Percentiles rank a stretch among this genome's conserved stretches.
phyloP scores from a whole-genome alignment of 73 alveolate genomes.

The Paramecium biaurelia region DNA sequence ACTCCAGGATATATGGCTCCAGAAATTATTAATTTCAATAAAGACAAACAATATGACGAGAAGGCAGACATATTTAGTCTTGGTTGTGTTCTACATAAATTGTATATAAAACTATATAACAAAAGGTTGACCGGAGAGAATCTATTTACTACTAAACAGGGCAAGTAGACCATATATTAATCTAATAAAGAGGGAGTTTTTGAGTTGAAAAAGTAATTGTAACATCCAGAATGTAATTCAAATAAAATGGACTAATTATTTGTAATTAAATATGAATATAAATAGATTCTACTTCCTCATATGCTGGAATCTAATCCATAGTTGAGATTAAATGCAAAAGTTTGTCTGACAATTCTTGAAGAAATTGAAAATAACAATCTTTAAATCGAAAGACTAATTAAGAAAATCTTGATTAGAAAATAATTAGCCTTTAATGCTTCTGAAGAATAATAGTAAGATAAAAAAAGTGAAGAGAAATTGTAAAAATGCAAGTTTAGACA shows the following conservation, averaged over 20 bases:
- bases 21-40: slow-evolving; percentile 66
- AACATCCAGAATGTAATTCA: slow-evolving; percentile 19
- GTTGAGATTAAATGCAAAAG: not conserved
- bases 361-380: slow-evolving; percentile 25
- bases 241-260: slow-evolving; percentile 31
- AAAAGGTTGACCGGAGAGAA: slow-evolving; percentile 10
- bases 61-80: not conserved
- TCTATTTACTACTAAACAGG: not conserved
- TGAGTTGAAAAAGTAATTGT: not conserved
- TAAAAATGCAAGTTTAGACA: not conserved
- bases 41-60: slow-evolving; percentile 4
- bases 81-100: slow-evolving; percentile 32
- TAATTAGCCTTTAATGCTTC: not conserved
- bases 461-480: not conserved
- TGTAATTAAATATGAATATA: not conserved
- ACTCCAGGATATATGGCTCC: slow-evolving; percentile 87
- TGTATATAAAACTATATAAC: not conserved
- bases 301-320: not conserved
- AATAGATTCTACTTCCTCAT: not conserved
- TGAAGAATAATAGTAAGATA: not conserved
- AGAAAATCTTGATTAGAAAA: not conserved
- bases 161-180: not conserved
- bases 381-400: not conserved
- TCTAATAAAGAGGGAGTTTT: slow-evolving; percentile 6
- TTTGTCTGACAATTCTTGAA: not conserved